phyloP scores from a whole-genome alignment of 1,139 yeast genomes.

The Geotrichum aggregatum region DNA sequence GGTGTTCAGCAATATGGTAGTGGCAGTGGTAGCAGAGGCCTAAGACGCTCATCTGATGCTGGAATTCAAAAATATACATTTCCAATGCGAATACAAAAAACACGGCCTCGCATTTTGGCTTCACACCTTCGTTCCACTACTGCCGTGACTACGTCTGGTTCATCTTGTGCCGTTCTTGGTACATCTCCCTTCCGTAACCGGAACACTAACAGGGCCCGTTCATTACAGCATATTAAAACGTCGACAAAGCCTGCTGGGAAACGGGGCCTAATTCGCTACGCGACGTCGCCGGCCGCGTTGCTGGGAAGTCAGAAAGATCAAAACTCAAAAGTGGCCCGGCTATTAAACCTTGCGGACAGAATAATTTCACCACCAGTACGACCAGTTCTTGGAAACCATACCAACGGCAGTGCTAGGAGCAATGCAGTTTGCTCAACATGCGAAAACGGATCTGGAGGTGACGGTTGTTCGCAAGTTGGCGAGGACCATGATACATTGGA shows the following conservation, averaged over 20 bases:
- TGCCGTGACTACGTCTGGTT: neutral
- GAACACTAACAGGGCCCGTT: neutral
- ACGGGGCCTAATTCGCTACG: slow-evolving; percentile 6
- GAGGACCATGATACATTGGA: neutral
- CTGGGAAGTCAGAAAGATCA: neutral
- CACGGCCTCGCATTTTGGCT: too few relatives aligned
- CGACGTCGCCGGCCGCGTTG: slow-evolving; percentile 14
- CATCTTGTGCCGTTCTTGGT: neutral
- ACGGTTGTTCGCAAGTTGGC: neutral
- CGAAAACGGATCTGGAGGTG: neutral
- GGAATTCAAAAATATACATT: too few relatives aligned
- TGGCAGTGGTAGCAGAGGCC: neutral
- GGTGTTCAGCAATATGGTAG: too few relatives aligned
- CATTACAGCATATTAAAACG: neutral
- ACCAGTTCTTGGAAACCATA: too few relatives aligned
- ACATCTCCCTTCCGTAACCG: neutral
- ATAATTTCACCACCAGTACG: neutral
- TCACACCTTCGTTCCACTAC: too few relatives aligned
- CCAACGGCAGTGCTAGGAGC: too few relatives aligned
- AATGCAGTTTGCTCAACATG: neutral
- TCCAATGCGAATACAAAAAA: neutral
- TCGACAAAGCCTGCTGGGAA: neutral
- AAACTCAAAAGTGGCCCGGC: slow-evolving; percentile 5
- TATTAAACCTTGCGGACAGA: slow-evolving; percentile 9
- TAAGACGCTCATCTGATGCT: neutral